Evolutionary conservation across 805 yeast genomes (phyloP).

Genomic region (Wickerhamiella domercqiae): DNA sequence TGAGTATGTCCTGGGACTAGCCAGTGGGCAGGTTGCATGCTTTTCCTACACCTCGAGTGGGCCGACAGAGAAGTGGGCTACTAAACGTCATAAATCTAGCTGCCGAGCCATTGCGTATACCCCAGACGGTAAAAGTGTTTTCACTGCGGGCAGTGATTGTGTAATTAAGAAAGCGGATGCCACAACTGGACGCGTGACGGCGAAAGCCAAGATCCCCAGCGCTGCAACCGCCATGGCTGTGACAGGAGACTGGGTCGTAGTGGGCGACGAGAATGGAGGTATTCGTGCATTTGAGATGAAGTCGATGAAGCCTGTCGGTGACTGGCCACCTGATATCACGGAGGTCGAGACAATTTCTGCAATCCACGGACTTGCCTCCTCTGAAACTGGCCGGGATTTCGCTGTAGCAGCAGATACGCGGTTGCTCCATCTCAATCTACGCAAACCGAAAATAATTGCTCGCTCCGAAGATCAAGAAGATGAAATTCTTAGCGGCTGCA

Average conservation of each 20-base stretch:
- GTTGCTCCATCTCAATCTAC: constrained; percentile 57
- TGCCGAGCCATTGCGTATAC: constrained; percentile 61
- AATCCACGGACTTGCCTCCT: constrained; percentile 46
- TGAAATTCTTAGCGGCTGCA: constrained; percentile 64
- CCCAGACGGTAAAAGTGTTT: constrained; percentile 45
- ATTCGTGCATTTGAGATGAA: constrained; percentile 46
- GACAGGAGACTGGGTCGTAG: constrained; percentile 22
- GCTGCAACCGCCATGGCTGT: constrained; percentile 19
- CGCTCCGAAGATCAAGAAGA: constrained; percentile 86
- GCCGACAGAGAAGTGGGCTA: constrained; percentile 45
- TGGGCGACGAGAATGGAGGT: constrained; percentile 56
- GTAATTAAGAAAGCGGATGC: constrained; percentile 60
- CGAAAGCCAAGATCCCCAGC: constrained; percentile 28
- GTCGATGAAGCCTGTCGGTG: constrained; percentile 35
- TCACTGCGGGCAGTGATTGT: constrained; percentile 65
- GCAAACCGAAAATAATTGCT: constrained; percentile 45
- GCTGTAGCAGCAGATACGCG: constrained; percentile 74
- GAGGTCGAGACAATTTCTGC: constrained; percentile 35
- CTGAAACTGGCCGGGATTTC: constrained; percentile 61
- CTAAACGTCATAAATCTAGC: constrained; percentile 80
- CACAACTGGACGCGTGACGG: constrained; percentile 58
- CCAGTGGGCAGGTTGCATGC: constrained; percentile 61
- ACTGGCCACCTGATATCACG: constrained; percentile 35
- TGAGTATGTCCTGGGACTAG: constrained; percentile 54
- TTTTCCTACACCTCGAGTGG: constrained; percentile 38